Evolutionary conservation across 192 early-diverging fungal species (phyloP).

Genomic region (Mortierella antarctica): DNA sequence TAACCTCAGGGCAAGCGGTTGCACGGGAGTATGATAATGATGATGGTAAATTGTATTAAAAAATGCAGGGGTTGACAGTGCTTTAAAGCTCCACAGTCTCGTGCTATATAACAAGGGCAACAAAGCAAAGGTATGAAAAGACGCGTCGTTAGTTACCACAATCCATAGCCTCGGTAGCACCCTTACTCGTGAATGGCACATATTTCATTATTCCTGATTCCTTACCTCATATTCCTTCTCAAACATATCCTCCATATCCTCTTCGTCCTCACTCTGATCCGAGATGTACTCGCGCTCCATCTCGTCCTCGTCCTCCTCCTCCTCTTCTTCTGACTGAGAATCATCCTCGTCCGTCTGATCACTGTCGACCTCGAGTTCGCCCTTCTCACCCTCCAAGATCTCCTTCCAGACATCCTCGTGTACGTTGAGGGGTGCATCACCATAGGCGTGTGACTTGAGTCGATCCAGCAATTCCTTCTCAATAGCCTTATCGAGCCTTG

Average conservation of each 20-base stretch:
- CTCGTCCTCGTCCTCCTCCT: slow-evolving; percentile 63
- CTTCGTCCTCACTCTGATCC: slow-evolving; percentile 72
- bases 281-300: slow-evolving; percentile 68
- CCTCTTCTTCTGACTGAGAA: slow-evolving; percentile 60
- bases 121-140: neutral
- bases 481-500: slow-evolving; percentile 89
- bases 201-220: neutral
- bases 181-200: neutral
- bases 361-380: slow-evolving; percentile 75
- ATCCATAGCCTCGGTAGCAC: neutral
- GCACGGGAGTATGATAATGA: neutral
- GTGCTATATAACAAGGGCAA: slow-evolving; percentile 6
- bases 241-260: slow-evolving; percentile 70
- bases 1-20: no score
- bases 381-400: slow-evolving; percentile 82
- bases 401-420: slow-evolving; percentile 89
- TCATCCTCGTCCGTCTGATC: slow-evolving; percentile 80
- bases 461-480: slow-evolving; percentile 96
- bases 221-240: slow-evolving; percentile 58
- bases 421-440: slow-evolving; percentile 96
- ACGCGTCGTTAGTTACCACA: neutral
- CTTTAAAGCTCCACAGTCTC: slow-evolving; percentile 43
- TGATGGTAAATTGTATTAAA: slow-evolving; percentile 14
- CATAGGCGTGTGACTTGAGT: slow-evolving; percentile 94
- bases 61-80: no score